Percentiles rank a stretch among this genome's conserved stretches.
phyloP scores from a whole-genome alignment of 202 grass and related monocot genomes.

The Elaeis oleifera region DNA sequence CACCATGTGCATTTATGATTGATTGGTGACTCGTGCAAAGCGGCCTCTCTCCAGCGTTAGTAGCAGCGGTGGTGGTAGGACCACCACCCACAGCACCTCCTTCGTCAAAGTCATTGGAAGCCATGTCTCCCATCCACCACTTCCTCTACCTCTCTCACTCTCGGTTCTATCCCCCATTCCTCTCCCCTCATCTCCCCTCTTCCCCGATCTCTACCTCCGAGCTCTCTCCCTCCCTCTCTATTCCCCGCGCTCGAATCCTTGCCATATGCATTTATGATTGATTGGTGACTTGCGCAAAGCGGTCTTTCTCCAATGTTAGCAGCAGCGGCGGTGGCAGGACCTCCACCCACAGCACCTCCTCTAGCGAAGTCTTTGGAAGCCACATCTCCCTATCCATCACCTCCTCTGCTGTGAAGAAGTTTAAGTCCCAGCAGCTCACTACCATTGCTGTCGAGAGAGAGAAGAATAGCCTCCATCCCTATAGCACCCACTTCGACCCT shows the following conservation, averaged over 20 bases:
- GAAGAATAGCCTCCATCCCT: conserved; percentile 50
- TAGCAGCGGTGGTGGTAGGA: not conserved
- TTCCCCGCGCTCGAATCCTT: too few relatives aligned
- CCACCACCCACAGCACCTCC: not conserved
- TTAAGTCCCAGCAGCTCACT: conserved; percentile 28
- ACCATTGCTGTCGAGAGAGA: conserved; percentile 27
- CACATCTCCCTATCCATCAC: too few relatives aligned
- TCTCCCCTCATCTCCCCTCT: too few relatives aligned
- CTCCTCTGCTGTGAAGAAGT: conserved; percentile 54
- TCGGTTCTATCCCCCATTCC: too few relatives aligned
- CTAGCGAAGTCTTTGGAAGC: too few relatives aligned
- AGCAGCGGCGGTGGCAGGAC: too few relatives aligned
- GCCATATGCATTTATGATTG: too few relatives aligned
- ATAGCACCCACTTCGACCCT: conserved; percentile 17
- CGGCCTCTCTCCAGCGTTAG: not conserved
- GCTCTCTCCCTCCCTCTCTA: too few relatives aligned
- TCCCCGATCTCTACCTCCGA: too few relatives aligned
- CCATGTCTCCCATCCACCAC: conserved; percentile 22
- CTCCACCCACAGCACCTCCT: too few relatives aligned
- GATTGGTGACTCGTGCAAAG: conserved; percentile 16
- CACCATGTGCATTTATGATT: not conserved
- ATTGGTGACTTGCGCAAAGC: too few relatives aligned
- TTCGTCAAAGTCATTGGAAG: not conserved
- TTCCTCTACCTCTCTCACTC: not conserved
- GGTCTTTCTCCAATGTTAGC: too few relatives aligned